Evolutionary conservation across 2,329 filamentous ascomycete species (phyloP).

Genomic region (Monosporascus sp.): DNA sequence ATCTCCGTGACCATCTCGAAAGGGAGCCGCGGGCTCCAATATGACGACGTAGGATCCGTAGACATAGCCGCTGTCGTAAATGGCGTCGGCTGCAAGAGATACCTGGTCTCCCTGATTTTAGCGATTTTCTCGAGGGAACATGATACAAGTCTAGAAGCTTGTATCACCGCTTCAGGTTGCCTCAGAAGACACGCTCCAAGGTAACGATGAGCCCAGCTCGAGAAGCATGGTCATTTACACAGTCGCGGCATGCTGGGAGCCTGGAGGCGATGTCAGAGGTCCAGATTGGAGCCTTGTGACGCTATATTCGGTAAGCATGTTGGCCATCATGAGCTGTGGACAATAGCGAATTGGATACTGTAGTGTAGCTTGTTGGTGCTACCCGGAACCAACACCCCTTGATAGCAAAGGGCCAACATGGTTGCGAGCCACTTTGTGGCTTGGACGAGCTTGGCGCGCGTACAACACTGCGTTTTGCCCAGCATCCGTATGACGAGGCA

Average conservation of each 20-base stretch:
- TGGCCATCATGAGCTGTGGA: neutral
- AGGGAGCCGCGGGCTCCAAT: neutral
- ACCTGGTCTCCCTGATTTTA: too few relatives aligned
- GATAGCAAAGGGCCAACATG: neutral
- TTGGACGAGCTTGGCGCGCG: neutral
- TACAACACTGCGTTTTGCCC: neutral
- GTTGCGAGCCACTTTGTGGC: neutral
- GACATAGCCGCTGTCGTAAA: neutral
- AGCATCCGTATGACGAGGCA: neutral
- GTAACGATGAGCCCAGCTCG: too few relatives aligned
- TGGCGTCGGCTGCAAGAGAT: too few relatives aligned
- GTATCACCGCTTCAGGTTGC: too few relatives aligned
- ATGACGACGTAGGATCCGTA: neutral
- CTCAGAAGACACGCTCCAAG: too few relatives aligned
- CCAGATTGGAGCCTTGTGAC: neutral
- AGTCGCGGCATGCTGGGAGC: too few relatives aligned
- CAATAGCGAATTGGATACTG: neutral
- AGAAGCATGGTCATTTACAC: too few relatives aligned
- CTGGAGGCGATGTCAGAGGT: too few relatives aligned
- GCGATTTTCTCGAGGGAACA: too few relatives aligned
- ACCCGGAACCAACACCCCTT: neutral
- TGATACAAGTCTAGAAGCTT: too few relatives aligned
- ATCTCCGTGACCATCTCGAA: neutral
- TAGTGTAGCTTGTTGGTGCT: neutral
- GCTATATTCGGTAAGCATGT: neutral